A percentile compares a stretch with the other conserved stretches of the same genome.
Evolutionary conservation across 179 eudicot species (phyloP).

Genomic region (Beta lomatogona): DNA sequence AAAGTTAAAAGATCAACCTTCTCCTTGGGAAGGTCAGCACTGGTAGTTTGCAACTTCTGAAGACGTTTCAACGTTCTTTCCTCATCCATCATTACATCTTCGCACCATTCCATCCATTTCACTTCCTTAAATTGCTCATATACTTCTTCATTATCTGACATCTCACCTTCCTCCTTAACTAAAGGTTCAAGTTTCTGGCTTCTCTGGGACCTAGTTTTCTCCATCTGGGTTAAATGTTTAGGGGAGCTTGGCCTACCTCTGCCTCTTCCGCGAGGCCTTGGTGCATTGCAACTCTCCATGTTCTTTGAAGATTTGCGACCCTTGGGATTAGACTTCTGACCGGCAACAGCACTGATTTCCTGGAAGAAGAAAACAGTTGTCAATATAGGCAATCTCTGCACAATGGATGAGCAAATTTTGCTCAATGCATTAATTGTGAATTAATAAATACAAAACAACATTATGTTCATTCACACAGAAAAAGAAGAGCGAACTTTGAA

Average conservation of each 20-base stretch:
- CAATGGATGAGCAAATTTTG: conserved; percentile 2
- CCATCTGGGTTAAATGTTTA: conserved; percentile 38
- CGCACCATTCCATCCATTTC: conserved; percentile 99
- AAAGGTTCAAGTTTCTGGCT: conserved; percentile 71
- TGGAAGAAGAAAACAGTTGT: conserved; percentile 32
- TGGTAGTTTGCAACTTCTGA: conserved; percentile 81
- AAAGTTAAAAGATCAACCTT: conserved; percentile 51
- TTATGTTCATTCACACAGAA: neutral
- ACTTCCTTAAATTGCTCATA: conserved; percentile 99
- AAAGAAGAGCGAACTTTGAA: neutral
- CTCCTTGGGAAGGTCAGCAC: conserved; percentile 94
- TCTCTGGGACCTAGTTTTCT: conserved; percentile 49
- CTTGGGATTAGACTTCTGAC: conserved; percentile 59
- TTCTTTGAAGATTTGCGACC: conserved; percentile 65
- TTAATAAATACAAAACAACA: neutral
- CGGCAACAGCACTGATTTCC: conserved; percentile 81
- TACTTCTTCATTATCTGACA: conserved; percentile 96
- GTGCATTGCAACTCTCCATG: conserved; percentile 41
- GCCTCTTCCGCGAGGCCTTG: conserved; percentile 53
- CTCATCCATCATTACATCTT: conserved; percentile 83
- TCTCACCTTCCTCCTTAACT: conserved; percentile 98
- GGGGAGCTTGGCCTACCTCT: conserved; percentile 59
- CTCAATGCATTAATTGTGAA: neutral
- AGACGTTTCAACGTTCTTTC: conserved; percentile 89
- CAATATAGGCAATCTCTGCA: conserved; percentile 1